Evolutionary conservation across 1,139 yeast genomes (phyloP).

Genomic region (Maudiozyma humilis): DNA sequence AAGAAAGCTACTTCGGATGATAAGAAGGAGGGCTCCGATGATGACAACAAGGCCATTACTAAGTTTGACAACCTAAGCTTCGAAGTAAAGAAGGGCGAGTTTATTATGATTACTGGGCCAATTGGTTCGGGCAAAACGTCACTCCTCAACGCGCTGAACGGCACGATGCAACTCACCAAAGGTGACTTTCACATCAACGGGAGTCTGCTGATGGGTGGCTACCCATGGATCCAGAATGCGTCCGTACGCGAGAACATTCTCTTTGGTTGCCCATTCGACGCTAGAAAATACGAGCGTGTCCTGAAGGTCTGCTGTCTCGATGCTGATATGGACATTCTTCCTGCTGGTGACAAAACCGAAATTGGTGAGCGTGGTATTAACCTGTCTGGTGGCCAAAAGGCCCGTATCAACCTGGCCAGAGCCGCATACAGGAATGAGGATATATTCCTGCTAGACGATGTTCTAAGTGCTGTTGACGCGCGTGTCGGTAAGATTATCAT

Average conservation of each 20-base stretch:
- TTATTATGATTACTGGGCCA: constrained; percentile 41
- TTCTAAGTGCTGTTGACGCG: constrained; percentile 85
- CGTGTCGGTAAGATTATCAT: constrained; percentile 80
- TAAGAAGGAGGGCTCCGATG: neutral
- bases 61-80: constrained; percentile 40
- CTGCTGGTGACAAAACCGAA: constrained; percentile 80
- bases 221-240: constrained; percentile 83
- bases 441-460: constrained; percentile 72
- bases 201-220: constrained; percentile 34
- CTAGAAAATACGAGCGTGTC: constrained; percentile 46
- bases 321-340: constrained; percentile 60
- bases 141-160: constrained; percentile 40
- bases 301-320: constrained; percentile 58
- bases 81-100: constrained; percentile 37
- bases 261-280: constrained; percentile 58
- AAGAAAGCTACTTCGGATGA: constrained; percentile 18
- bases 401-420: constrained; percentile 64
- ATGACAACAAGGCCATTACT: constrained; percentile 18
- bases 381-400: constrained; percentile 89
- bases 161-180: constrained; percentile 39
- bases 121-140: constrained; percentile 47
- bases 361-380: constrained; percentile 92
- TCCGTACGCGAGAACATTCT: constrained; percentile 67
- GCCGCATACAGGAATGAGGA: constrained; percentile 69
- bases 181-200: constrained; percentile 41